Percentiles rank a stretch among this genome's conserved stretches.
Conservation (phyloP, 208 protist genomes). For the Perkinsela sp. region DNA sequence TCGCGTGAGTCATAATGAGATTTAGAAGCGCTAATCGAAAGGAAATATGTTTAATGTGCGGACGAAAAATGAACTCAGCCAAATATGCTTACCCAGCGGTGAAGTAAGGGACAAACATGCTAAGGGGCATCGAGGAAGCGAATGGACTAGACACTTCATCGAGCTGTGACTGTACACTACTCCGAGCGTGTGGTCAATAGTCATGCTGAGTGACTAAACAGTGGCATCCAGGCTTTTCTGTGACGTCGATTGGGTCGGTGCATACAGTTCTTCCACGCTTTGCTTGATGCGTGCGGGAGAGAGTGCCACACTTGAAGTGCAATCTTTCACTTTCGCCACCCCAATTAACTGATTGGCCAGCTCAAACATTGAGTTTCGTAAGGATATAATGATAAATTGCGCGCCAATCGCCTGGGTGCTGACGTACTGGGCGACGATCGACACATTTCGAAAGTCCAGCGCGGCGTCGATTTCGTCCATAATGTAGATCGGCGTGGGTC, state of each 20-base stretch:
- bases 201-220: too few species aligned
- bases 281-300: background rate
- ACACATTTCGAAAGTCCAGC: constrained; percentile 95
- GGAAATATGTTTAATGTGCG: background rate
- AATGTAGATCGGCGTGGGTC: constrained; percentile 98
- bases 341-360: constrained; percentile 89
- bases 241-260: too few species aligned
- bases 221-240: too few species aligned
- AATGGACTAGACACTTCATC: too few species aligned
- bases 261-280: background rate
- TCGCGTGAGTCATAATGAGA: constrained; percentile 43
- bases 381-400: constrained; percentile 99
- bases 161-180: too few species aligned
- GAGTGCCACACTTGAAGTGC: constrained; percentile 82
- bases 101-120: too few species aligned
- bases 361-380: constrained; percentile 92
- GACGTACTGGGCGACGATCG: constrained; percentile 95
- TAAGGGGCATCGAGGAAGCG: too few species aligned
- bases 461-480: constrained; percentile 99
- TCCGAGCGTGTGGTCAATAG: too few species aligned
- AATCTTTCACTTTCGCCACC: constrained; percentile 97
- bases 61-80: too few species aligned
- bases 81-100: too few species aligned
- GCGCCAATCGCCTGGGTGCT: constrained; percentile 88
- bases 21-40: background rate